Evolutionary conservation across 1,284 basidiomycete species (phyloP), one percentile per base, ranked within the genome.

Genomic region (Neonothopanus nambi): DNA sequence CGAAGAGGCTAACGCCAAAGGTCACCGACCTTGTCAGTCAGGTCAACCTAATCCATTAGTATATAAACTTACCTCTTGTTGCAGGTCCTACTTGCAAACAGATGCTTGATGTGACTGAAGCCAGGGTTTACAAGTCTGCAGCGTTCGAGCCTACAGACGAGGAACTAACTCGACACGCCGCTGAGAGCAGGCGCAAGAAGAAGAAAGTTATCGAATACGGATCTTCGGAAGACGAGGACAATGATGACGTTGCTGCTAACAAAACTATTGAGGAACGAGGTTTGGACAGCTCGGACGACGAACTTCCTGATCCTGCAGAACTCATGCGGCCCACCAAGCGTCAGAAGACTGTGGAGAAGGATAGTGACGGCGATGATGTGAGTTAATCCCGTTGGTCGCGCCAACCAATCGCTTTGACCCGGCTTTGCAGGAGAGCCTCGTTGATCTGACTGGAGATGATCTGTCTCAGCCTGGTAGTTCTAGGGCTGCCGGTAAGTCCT

Each of bases 11-110:
- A 73, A 68, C 4, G 73, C 79, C 0, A 82, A 82, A 65, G 81
- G 81, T 15, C 69, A 76, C 40, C 75, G 82, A 48, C 84, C 82
- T 45, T 85, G 84, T 84, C 56, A 40, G 76, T 69, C 1, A 21
- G n/a, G 5, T 13, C 37, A 23, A 38, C 20, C 18, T 18, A 44
- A n/a, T 40, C 41, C 26, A 9, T 8, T 33, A 13, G 30, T 33
- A 13, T 33, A 33, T 33, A 33, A 33, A 4, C 40, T 24, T 15
- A 45, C 15, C 37, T 33, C 28, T 1, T 33, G 37, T 66, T 84
- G 6, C 52, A 62, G 53, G 53, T 33, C 53, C 49, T 8, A 58
- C 53, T 33, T 53, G 50, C 15, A 43, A 49, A 17, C 24, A 43
- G 18, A 53, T 58, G 13, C 44, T 55, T 17, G 51, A 52, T 18